Base-by-base conservation (phyloP, 106 monocot genomes). In the Apostasia ramifera region DNA sequence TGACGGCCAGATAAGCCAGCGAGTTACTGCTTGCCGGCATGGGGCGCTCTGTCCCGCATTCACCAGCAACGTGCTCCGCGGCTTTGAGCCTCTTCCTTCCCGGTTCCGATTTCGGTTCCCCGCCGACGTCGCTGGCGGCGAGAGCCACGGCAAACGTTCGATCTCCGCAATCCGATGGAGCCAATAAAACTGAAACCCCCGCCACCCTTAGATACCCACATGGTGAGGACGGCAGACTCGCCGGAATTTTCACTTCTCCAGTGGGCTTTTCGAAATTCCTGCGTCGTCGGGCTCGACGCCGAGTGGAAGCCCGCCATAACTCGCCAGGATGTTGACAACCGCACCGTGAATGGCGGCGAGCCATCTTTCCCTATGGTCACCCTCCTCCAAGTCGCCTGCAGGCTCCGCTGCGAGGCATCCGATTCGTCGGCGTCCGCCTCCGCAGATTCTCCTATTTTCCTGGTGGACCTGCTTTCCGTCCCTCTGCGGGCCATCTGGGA, bases 331-430 rank as follows among this genome's bases (percentile, higher is more conserved):
- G n/a, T 10, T 12, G n/a, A 26, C 14, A 37, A 4, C 57, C 6
- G 44, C 43, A 63, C 5, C 44, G 53, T 7, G n/a, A 13, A 55
- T 57, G 55, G 9, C 13, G 45, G 43, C 13, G 58, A 3, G 26
- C 70, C 64, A 5, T 67, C 78, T 8, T 91, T 95, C 64, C 91
- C 94, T 40, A 69, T 81, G 39, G 91, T 91, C 44, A 77, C 89
- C 0, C 83, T 98, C 13, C 92, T 98, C 63, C 98, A 98, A 74
- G 85, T 98, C 63, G 98, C 98, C 8, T 98, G 92, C 75, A 81
- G 83, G 55, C 26, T 68, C 57, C 37, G 39, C 37, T 40, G 63
- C 4, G 58, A 48, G 43, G 49, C 3, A 7, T 40, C 61, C 7
- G 65, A 38, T 4, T 44, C 4, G 55, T 63, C 6, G 12, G 4